phyloP scores from a whole-genome alignment of 2,329 filamentous ascomycete genomes.

The Alternaria viburni region DNA sequence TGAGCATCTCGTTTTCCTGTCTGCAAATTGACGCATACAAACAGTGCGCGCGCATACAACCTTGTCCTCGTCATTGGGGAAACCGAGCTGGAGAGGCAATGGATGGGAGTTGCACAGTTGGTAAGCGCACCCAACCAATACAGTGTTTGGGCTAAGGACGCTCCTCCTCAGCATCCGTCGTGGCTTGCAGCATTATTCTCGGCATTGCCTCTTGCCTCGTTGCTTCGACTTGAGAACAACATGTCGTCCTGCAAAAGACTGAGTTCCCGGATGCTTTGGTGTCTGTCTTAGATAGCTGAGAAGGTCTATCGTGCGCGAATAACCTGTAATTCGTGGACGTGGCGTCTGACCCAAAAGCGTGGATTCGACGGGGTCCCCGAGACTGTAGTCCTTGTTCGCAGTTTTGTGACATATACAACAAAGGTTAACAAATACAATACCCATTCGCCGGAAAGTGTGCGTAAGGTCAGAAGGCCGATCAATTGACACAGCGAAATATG shows the following conservation, averaged over 20 bases:
- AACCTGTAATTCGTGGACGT: neutral
- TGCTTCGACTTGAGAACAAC: neutral
- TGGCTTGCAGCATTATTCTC: neutral
- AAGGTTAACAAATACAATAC: neutral
- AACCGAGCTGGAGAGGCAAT: neutral
- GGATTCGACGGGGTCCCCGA: neutral
- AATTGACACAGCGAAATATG: neutral
- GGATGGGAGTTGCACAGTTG: neutral
- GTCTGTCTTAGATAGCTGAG: neutral
- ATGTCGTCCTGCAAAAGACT: neutral
- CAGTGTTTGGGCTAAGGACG: neutral
- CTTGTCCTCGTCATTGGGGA: neutral
- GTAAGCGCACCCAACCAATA: neutral
- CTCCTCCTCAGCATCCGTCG: neutral
- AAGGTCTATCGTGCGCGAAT: neutral
- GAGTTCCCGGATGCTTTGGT: neutral
- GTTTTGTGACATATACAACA: neutral
- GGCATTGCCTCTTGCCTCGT: neutral
- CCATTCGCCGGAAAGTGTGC: neutral
- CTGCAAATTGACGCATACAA: neutral
- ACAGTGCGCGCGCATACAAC: neutral
- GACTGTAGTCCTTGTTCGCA: neutral
- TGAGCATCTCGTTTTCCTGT: neutral
- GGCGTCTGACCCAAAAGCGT: neutral
- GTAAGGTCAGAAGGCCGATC: neutral